phyloP scores from a whole-genome alignment of 345 rosid genomes.

The Melaleuca alternifolia region DNA sequence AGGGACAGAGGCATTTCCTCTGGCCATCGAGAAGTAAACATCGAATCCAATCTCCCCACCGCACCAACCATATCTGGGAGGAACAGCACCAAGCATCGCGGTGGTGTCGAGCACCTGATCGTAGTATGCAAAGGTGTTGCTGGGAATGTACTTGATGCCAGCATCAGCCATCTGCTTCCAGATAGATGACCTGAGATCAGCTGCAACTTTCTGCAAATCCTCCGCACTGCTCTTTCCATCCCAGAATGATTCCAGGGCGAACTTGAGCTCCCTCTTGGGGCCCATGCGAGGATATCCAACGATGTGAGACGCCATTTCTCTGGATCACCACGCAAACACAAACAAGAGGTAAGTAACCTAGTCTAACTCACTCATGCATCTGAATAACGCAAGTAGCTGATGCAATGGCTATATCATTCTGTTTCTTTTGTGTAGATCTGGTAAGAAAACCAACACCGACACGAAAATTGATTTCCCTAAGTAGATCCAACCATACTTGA shows the following conservation, averaged over 20 bases:
- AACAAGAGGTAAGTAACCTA: not conserved
- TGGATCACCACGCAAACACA: not conserved
- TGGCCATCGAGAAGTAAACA: slow-evolving; percentile 92
- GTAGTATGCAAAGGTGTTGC: slow-evolving; percentile 92
- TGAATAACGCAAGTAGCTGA: not conserved
- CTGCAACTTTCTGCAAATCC: slow-evolving; percentile 76
- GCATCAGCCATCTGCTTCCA: slow-evolving; percentile 90
- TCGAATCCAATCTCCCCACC: slow-evolving; percentile 86
- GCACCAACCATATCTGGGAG: slow-evolving; percentile 69
- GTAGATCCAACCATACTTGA: not conserved
- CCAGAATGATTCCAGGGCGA: slow-evolving; percentile 98
- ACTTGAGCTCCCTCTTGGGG: slow-evolving; percentile 97
- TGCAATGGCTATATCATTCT: not conserved
- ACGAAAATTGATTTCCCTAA: not conserved
- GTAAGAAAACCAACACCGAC: not conserved
- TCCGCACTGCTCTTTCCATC: slow-evolving; percentile 87
- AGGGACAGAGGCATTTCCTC: slow-evolving; percentile 92
- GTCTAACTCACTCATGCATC: not conserved
- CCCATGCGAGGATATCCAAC: slow-evolving; percentile 99
- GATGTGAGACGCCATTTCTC: slow-evolving; percentile 89
- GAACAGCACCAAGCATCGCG: slow-evolving; percentile 95
- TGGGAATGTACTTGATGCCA: slow-evolving; percentile 89
- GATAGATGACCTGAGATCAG: slow-evolving; percentile 78
- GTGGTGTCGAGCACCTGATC: slow-evolving; percentile 93
- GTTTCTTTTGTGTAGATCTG: not conserved